phyloP scores from a whole-genome alignment of 2,329 filamentous ascomycete species.

The Botrytis galanthina region DNA sequence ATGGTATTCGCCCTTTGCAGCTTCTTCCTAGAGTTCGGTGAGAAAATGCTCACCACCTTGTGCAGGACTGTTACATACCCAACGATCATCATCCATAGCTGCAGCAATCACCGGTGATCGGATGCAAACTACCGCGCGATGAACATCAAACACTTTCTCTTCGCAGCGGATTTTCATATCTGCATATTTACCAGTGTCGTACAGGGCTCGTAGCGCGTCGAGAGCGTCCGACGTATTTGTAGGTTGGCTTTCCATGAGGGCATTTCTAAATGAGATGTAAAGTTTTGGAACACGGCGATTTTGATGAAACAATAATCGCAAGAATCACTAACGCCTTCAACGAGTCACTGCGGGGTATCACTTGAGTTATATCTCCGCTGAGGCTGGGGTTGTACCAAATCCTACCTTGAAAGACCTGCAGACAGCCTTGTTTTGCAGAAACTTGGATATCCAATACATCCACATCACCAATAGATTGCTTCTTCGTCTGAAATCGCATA shows the following conservation, averaged over 20 bases:
- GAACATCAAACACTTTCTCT: constrained; percentile 23
- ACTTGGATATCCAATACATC: neutral
- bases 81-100: constrained; percentile 24
- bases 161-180: constrained; percentile 29
- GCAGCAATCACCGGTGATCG: constrained; percentile 29
- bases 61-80: constrained; percentile 17
- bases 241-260: neutral
- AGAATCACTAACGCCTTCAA: neutral
- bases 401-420: neutral
- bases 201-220: constrained; percentile 10
- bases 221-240: neutral
- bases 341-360: neutral
- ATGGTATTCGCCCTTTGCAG: constrained; percentile 44
- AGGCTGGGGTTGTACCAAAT: neutral
- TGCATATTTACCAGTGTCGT: constrained; percentile 23
- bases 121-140: constrained; percentile 27
- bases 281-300: neutral
- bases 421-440: neutral
- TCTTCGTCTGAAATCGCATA: neutral
- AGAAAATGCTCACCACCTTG: neutral
- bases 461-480: neutral
- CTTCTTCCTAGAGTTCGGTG: neutral
- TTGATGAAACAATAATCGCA: neutral
- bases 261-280: neutral
- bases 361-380: neutral